Conservation (phyloP, 805 yeast genomes). For the Candida sakaeoensis region DNA sequence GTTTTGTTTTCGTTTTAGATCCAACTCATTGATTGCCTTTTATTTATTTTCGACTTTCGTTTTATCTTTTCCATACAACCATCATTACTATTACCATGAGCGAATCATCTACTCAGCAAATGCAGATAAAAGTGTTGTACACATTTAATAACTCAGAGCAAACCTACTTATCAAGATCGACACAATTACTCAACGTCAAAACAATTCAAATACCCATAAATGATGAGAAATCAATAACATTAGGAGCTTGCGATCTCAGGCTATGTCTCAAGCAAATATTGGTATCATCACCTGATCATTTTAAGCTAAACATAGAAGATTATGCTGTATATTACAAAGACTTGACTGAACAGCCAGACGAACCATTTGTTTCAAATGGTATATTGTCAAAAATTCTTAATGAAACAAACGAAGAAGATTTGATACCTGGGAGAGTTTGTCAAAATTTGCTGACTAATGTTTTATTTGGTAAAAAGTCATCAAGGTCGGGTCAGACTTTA, state of each 20-base stretch:
- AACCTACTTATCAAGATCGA: conserved; percentile 40
- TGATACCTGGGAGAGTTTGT: conserved; percentile 54
- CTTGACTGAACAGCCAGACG: conserved; percentile 46
- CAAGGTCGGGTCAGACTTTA: conserved; percentile 44
- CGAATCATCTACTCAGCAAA: conserved; percentile 22
- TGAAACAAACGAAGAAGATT: conserved; percentile 17
- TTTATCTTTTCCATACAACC: neutral
- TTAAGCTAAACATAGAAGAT: conserved; percentile 34
- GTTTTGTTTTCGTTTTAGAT: neutral
- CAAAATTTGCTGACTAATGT: conserved; percentile 50
- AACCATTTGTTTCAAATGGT: conserved; percentile 44
- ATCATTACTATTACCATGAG: conserved; percentile 8
- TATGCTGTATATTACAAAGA: conserved; percentile 46
- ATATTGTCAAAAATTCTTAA: conserved; percentile 29
- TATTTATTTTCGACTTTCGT: neutral
- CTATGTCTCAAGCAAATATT: conserved; percentile 36
- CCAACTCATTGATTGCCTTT: neutral
- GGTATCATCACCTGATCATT: conserved; percentile 40
- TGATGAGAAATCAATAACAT: conserved; percentile 28
- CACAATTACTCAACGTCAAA: conserved; percentile 29
- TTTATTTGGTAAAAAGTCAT: conserved; percentile 33
- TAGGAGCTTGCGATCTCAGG: conserved; percentile 42
- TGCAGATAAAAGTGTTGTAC: conserved; percentile 45
- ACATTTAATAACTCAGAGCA: conserved; percentile 42
- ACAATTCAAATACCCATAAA: conserved; percentile 34